Percentiles rank a stretch among this genome's conserved stretches.
These are phyloP conservation scores for Reticulascus tulasneorum DNA, from an alignment of 2,329 filamentous ascomycete genomes.

Conservation along the genomic window DNA sequence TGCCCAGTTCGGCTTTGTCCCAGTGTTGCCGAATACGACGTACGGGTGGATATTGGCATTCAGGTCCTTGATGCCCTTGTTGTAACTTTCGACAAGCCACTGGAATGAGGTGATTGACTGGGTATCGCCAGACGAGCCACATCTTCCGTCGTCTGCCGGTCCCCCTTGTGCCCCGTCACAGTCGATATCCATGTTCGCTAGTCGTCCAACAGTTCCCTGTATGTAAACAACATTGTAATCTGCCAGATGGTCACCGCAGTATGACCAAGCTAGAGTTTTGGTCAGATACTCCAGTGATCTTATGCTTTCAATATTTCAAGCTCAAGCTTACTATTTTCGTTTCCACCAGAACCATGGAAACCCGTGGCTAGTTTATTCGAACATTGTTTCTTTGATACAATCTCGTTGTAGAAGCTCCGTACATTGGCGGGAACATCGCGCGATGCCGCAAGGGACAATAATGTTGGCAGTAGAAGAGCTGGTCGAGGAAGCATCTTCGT, in stretches of 20 bases:
- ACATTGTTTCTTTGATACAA: no score
- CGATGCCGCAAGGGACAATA: no score
- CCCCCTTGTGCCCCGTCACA: conserved; percentile 48
- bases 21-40: conserved; percentile 45
- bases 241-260: conserved; percentile 43
- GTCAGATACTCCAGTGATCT: no score
- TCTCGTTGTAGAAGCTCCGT: no score
- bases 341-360: no score
- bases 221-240: conserved; percentile 44
- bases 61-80: conserved; percentile 29
- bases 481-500: no score
- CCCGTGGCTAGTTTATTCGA: no score
- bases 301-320: no score
- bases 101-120: conserved; percentile 46
- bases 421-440: no score
- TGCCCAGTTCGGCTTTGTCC: conserved; percentile 18
- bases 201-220: conserved; percentile 33
- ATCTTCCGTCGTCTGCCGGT: conserved; percentile 38
- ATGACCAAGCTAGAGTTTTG: conserved; percentile 31
- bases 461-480: no score
- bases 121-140: conserved; percentile 37
- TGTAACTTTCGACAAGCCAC: conserved; percentile 31
- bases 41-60: conserved; percentile 43
- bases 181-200: conserved; percentile 56
- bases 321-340: no score